These are phyloP conservation scores for Boletus rufocinnamomeus DNA, from an alignment of 768 basidiomycete genomes.

Conservation along the genomic window DNA sequence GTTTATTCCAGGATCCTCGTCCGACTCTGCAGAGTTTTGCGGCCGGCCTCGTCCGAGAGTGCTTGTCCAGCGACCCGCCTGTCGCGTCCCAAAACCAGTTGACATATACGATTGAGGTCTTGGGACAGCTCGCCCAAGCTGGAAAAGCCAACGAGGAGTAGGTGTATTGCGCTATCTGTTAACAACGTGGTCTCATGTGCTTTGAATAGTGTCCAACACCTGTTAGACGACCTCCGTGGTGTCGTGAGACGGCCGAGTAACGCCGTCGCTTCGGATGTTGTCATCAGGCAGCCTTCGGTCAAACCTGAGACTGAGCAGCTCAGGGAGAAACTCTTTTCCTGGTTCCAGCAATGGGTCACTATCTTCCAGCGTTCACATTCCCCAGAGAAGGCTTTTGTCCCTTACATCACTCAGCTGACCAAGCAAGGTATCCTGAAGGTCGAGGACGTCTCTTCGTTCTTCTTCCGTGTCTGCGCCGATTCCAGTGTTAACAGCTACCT, in stretches of 20 bases:
- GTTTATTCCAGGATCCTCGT: constrained; percentile 75
- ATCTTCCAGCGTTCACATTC: constrained; percentile 90
- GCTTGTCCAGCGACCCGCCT: constrained; percentile 78
- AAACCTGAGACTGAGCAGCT: constrained; percentile 76
- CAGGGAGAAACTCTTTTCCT: constrained; percentile 70
- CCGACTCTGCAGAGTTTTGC: constrained; percentile 79
- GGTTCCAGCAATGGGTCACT: constrained; percentile 95
- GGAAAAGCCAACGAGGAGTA: constrained; percentile 87
- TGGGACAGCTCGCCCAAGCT: constrained; percentile 68
- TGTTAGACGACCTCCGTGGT: constrained; percentile 83
- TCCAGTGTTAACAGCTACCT: constrained; percentile 88
- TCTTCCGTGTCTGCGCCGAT: constrained; percentile 98
- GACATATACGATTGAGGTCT: constrained; percentile 74
- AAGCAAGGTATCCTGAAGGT: constrained; percentile 96
- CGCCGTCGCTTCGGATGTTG: constrained; percentile 39
- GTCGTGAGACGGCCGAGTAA: constrained; percentile 52
- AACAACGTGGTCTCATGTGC: background rate
- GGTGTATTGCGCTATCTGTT: constrained; percentile 33
- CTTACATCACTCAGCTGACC: constrained; percentile 95
- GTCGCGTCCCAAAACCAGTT: constrained; percentile 81
- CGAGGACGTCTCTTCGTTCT: constrained; percentile 95
- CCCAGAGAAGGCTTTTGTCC: constrained; percentile 93
- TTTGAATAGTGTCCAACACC: constrained; percentile 54
- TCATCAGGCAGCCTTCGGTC: constrained; percentile 48
- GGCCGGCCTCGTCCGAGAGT: constrained; percentile 83